phyloP scores from a whole-genome alignment of 306 rosid species.

The Trifolium subterraneum region DNA sequence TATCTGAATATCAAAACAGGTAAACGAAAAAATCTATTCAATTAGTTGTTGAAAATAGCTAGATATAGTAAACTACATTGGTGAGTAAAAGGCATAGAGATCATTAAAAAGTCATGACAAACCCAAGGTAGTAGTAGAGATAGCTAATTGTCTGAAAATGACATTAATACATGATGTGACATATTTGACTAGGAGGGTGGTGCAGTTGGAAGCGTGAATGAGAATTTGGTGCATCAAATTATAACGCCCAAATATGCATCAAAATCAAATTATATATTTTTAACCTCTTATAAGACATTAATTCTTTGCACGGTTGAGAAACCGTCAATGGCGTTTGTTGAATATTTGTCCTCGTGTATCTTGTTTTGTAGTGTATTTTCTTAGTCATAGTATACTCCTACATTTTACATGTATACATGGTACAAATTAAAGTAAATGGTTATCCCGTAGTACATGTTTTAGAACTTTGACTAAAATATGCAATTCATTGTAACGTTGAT shows the following conservation, averaged over 20 bases:
- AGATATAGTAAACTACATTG: constrained; percentile 34
- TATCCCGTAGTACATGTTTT: constrained; percentile 45
- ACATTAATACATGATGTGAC: constrained; percentile 53
- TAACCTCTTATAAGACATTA: constrained; percentile 38
- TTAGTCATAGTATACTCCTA: constrained; percentile 25
- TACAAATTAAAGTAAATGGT: constrained; percentile 61
- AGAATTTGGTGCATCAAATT: too few species aligned
- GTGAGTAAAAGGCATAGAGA: constrained; percentile 33
- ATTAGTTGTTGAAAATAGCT: constrained; percentile 43
- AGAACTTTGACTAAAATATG: constrained; percentile 26
- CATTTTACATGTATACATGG: constrained; percentile 14
- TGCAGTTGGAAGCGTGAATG: constrained; percentile 76
- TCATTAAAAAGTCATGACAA: constrained; percentile 43
- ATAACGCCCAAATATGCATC: too few species aligned
- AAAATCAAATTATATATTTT: too few species aligned
- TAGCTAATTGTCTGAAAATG: constrained; percentile 49
- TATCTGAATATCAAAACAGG: constrained; percentile 48
- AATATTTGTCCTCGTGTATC: constrained; percentile 56
- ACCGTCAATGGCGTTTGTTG: constrained; percentile 56
- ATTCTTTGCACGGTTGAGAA: constrained; percentile 65
- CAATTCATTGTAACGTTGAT: constrained; percentile 1
- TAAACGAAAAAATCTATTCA: constrained; percentile 46
- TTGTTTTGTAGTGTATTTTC: constrained; percentile 52
- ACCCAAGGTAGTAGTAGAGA: constrained; percentile 31
- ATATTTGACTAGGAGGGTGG: constrained; percentile 66